A percentile compares a stretch with the other conserved stretches of the same genome.
These are phyloP conservation scores for Angophora floribunda DNA, from an alignment of 345 rosid species.

Conservation along the genomic window DNA sequence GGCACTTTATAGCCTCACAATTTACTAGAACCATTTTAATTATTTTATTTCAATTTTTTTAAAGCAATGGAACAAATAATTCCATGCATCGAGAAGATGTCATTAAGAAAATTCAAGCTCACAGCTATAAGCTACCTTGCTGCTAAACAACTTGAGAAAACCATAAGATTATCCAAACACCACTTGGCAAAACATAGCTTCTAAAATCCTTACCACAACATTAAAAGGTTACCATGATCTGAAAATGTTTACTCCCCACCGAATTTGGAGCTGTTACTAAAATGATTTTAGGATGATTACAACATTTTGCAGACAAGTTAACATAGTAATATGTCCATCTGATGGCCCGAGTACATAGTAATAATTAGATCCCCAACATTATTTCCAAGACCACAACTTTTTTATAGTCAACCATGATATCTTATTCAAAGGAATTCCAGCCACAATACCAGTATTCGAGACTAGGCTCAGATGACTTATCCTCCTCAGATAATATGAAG, in stretches of 20 bases:
- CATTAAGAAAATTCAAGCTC: neutral
- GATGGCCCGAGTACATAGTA: neutral
- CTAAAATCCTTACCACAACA: neutral
- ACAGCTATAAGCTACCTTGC: neutral
- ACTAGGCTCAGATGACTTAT: conserved; percentile 90
- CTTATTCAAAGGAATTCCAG: neutral
- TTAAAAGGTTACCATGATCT: neutral
- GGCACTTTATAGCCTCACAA: neutral
- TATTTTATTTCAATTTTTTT: neutral
- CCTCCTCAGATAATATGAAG: conserved; percentile 94
- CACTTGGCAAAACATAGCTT: neutral
- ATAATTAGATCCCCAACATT: neutral
- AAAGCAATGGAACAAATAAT: neutral
- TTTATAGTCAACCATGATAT: neutral
- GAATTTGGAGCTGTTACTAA: neutral
- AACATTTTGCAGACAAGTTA: neutral
- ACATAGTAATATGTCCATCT: neutral
- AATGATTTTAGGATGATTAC: neutral
- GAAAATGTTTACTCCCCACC: neutral
- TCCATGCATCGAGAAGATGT: neutral
- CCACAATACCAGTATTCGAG: conserved; percentile 80
- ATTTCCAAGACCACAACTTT: neutral
- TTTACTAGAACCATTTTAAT: neutral
- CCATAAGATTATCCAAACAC: neutral
- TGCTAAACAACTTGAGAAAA: neutral